These are phyloP conservation scores for Ceratocystis harringtonii DNA, from an alignment of 2,329 filamentous ascomycete genomes.

Conservation along the genomic window DNA sequence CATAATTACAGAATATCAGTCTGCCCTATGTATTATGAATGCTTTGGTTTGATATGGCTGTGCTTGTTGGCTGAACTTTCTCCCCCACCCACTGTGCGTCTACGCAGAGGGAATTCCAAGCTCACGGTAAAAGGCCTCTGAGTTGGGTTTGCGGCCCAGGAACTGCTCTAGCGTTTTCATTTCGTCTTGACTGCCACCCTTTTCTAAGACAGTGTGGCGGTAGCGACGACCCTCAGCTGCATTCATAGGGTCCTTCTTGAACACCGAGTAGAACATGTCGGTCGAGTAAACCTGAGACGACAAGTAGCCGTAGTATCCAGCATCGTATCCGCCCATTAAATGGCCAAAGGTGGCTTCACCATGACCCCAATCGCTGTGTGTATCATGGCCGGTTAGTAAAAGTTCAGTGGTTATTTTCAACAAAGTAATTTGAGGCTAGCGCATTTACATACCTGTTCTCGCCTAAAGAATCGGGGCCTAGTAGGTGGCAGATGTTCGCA, in stretches of 20 bases:
- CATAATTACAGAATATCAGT: neutral
- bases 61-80: neutral
- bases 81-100: neutral
- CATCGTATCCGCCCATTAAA: slow-evolving; percentile 71
- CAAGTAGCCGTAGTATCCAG: slow-evolving; percentile 65
- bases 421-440: neutral
- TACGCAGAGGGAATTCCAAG: slow-evolving; percentile 34
- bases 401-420: neutral
- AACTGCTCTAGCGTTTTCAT: slow-evolving; percentile 69
- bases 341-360: slow-evolving; percentile 71
- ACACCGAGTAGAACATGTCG: slow-evolving; percentile 75
- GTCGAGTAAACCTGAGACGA: slow-evolving; percentile 67
- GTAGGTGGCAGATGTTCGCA: slow-evolving; percentile 54
- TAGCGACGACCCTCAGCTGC: slow-evolving; percentile 58
- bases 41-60: neutral
- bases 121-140: slow-evolving; percentile 67
- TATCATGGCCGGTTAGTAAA: slow-evolving; percentile 5
- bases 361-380: slow-evolving; percentile 50
- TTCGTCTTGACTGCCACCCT: slow-evolving; percentile 64
- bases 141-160: slow-evolving; percentile 58
- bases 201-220: slow-evolving; percentile 62
- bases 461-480: slow-evolving; percentile 55
- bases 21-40: neutral
- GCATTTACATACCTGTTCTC: slow-evolving; percentile 33
- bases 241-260: slow-evolving; percentile 67